Base-by-base conservation (phyloP, 805 yeast genomes). In the Wickerhamomyces rabaulensis region DNA sequence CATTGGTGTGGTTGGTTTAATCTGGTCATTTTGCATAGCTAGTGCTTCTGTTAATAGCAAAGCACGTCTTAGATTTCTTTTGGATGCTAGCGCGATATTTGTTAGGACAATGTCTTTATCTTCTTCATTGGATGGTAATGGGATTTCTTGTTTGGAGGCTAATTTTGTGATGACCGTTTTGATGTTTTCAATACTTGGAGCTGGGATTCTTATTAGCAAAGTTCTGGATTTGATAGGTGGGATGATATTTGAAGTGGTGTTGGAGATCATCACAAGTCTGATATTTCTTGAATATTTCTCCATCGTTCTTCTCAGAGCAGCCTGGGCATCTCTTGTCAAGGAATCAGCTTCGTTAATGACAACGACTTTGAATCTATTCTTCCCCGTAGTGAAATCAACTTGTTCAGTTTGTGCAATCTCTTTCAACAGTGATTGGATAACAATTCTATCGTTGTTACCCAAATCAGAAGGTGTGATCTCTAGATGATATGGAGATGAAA, bases 391-490 rank as follows among this genome's bases (percentile, higher is more conserved):
- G 58, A 87, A 82, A 62, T 91, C 97, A n/a, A 94, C 90, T 60
- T 91, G 96, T 60, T 91, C 97, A 12, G 94, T 87, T 58, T 90
- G 95, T 2, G 97, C 99, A 40, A 94, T 82, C 53, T 94, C 98
- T 59, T 94, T 94, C 56, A 94, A 74, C 50, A 94, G 68, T 58
- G 94, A 97, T 63, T 94, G 98, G 54, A 94, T 90, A 27, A 94
- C 97, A 43, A 94, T 84, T 52, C 98, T 76, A 67, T 94, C 99
- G 61, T 90, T 89, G 64, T 85, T 89, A 7, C 98, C 98, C 83
- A 94, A 84, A 66, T 94, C 99, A 50, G 94, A 79, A 8, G 99
- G 99, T 3, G 98, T 94, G 57, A 94, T 87, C 63, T 94, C 99
- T 52, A 91, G 68, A 66, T 94, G 99, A 61, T 84, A 80, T 0